A percentile compares a stretch with the other conserved stretches of the same genome.
Conservation (phyloP, 2,329 filamentous ascomycete genomes). For the Botryotinia convoluta region DNA sequence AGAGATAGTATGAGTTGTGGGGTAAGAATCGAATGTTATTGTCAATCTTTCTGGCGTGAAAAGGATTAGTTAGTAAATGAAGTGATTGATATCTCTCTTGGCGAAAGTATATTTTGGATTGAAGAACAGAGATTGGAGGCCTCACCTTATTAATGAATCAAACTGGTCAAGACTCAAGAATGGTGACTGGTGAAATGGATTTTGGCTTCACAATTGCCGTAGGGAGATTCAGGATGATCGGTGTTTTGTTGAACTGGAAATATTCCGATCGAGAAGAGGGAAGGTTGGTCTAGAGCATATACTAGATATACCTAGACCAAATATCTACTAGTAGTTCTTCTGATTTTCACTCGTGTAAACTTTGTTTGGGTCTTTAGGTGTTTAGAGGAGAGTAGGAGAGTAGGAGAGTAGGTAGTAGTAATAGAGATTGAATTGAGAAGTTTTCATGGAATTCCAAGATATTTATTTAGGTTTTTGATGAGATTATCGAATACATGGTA, state of each 20-base stretch:
- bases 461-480: neutral
- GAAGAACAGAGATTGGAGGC: neutral
- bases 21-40: conserved; percentile 27
- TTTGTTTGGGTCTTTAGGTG: neutral
- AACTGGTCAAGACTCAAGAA: neutral
- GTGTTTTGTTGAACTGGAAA: neutral
- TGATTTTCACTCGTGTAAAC: neutral
- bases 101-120: neutral
- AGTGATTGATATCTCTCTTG: neutral
- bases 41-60: conserved; percentile 4
- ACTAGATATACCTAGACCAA: conserved; percentile 2
- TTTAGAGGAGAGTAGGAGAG: neutral
- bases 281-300: neutral
- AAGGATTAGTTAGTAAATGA: neutral
- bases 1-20: conserved; percentile 23
- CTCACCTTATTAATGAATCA: neutral
- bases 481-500: neutral
- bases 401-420: neutral
- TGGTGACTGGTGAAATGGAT: neutral
- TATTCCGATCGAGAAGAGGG: neutral
- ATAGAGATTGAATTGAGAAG: neutral
- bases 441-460: neutral
- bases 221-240: neutral
- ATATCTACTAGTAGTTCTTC: neutral
- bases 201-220: neutral